These are phyloP conservation scores for Cinnamomum micranthum DNA, from an alignment of 164 flowering plant species.

Conservation along the genomic window DNA sequence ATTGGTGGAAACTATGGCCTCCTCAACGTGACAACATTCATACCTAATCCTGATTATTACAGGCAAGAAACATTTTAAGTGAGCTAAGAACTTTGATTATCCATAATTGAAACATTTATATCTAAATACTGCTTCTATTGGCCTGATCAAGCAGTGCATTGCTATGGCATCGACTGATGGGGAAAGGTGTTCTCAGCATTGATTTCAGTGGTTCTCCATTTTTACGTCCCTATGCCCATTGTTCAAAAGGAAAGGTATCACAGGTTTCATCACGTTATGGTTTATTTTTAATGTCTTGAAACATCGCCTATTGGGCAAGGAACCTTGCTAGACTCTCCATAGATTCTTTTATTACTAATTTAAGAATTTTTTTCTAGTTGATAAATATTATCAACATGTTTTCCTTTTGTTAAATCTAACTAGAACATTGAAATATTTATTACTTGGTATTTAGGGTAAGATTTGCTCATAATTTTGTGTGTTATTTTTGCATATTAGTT, in stretches of 20 bases:
- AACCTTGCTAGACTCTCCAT: no score
- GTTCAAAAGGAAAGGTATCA: conserved; percentile 76
- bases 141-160: conserved; percentile 55
- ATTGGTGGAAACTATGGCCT: conserved; percentile 92
- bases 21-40: conserved; percentile 57
- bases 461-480: no score
- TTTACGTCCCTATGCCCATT: conserved; percentile 85
- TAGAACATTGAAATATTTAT: no score
- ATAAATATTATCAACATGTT: no score
- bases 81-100: conserved; percentile 2
- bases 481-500: no score
- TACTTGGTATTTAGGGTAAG: no score
- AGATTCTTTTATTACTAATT: no score
- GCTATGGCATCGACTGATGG: conserved; percentile 91
- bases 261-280: background rate
- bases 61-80: conserved; percentile 39
- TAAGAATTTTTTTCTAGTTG: no score
- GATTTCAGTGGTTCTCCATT: conserved; percentile 34
- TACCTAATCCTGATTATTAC: conserved; percentile 91
- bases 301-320: no score
- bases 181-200: conserved; percentile 61
- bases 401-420: no score
- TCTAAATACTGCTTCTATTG: background rate
- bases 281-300: background rate
- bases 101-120: background rate